Conservation (phyloP, 2,329 filamentous ascomycete genomes). For the Balansia obtecta region DNA sequence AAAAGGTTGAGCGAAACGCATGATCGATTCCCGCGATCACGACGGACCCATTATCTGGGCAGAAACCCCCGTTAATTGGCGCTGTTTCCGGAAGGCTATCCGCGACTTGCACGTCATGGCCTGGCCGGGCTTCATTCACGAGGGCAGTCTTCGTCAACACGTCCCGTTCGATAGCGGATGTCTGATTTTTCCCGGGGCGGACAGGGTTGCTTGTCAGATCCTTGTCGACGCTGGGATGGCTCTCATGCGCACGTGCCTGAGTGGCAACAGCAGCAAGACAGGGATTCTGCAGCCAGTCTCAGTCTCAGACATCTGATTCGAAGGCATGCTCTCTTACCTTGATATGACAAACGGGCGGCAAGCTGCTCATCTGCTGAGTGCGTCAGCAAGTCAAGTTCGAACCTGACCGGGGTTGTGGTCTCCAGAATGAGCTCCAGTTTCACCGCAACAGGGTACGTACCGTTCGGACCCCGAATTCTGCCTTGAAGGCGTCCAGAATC, state of each 20-base stretch:
- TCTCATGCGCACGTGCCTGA: background rate
- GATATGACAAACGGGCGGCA: background rate
- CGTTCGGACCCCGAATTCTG: conserved; percentile 24
- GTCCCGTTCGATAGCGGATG: conserved; percentile 2
- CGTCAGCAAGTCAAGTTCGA: background rate
- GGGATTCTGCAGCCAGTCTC: background rate
- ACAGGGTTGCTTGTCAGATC: conserved; percentile 2
- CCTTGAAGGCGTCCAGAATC: conserved; percentile 25
- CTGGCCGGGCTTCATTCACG: background rate
- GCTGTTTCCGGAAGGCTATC: conserved; percentile 3
- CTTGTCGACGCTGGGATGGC: conserved; percentile 1
- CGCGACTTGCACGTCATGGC: conserved; percentile 1
- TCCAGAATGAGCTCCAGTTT: background rate
- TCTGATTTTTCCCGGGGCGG: conserved; percentile 4
- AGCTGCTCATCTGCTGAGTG: conserved; percentile 5
- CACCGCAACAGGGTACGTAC: conserved; percentile 19
- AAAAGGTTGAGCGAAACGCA: conserved; percentile 7
- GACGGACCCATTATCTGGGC: background rate
- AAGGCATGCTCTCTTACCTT: background rate
- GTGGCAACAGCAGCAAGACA: background rate
- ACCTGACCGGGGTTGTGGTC: background rate
- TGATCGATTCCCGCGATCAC: conserved; percentile 4
- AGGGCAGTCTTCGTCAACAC: background rate
- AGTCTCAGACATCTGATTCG: background rate
- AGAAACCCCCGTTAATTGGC: conserved; percentile 1